phyloP scores from a whole-genome alignment of 495 filamentous ascomycete species.

The Peziza echinospora region DNA sequence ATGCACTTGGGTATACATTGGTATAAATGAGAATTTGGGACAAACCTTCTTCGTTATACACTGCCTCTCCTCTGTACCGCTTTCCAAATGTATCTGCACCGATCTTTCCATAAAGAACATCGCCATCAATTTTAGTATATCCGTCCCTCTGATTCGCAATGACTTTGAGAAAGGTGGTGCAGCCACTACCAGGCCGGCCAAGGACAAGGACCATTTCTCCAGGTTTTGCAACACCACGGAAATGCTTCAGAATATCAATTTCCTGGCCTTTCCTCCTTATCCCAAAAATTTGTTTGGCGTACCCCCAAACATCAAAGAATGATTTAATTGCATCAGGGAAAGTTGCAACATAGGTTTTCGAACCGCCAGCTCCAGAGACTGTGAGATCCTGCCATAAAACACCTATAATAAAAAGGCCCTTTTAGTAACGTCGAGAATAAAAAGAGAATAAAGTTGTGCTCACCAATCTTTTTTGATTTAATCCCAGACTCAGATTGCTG shows the following conservation, averaged over 20 bases:
- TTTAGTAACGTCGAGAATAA: background rate
- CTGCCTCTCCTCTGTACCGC: slow-evolving; percentile 55
- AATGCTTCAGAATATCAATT: slow-evolving; percentile 37
- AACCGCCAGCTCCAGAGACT: slow-evolving; percentile 54
- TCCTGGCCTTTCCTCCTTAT: slow-evolving; percentile 39
- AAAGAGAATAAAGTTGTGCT: background rate
- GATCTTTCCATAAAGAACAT: slow-evolving; percentile 62
- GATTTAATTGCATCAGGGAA: slow-evolving; percentile 62
- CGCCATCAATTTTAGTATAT: slow-evolving; percentile 53
- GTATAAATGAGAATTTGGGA: background rate
- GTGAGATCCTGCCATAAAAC: slow-evolving; percentile 63
- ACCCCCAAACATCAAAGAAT: slow-evolving; percentile 51
- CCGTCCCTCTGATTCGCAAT: slow-evolving; percentile 65
- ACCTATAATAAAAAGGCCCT: slow-evolving; percentile 21
- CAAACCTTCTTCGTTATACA: slow-evolving; percentile 53
- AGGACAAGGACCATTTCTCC: slow-evolving; percentile 87
- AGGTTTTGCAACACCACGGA: slow-evolving; percentile 36
- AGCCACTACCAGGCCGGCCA: slow-evolving; percentile 67
- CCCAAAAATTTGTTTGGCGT: slow-evolving; percentile 34
- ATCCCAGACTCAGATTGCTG: slow-evolving; percentile 59
- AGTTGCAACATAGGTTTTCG: slow-evolving; percentile 56
- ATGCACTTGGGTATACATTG: background rate
- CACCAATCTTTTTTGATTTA: slow-evolving; percentile 49
- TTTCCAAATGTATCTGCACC: slow-evolving; percentile 35
- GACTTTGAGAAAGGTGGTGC: slow-evolving; percentile 69